Percentiles rank a stretch among this genome's conserved stretches.
Evolutionary conservation across 495 filamentous ascomycete species (phyloP).

Genomic region (Penicillium salamii): DNA sequence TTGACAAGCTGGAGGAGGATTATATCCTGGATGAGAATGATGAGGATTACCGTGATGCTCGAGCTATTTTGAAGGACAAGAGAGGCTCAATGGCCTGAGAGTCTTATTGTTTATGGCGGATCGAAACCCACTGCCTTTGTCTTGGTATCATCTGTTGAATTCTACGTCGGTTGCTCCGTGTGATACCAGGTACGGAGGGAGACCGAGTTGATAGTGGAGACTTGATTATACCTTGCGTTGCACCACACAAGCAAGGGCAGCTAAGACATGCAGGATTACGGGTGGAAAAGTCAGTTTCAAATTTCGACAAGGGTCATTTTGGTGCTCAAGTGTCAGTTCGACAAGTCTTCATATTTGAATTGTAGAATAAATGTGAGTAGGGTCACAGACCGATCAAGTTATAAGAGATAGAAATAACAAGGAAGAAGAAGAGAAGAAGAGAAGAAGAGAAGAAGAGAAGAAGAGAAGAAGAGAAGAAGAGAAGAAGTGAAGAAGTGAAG

Average conservation of each 20-base stretch:
- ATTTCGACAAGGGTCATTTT: no score
- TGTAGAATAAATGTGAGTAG: slow-evolving; percentile 2
- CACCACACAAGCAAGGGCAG: no score
- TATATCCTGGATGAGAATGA: slow-evolving; percentile 18
- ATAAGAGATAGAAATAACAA: slow-evolving; percentile 9
- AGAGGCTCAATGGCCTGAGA: slow-evolving; percentile 17
- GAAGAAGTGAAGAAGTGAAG: slow-evolving; percentile 12
- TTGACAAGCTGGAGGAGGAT: slow-evolving; percentile 20
- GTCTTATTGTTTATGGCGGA: no score
- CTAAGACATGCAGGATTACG: no score
- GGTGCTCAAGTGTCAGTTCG: no score
- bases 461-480: slow-evolving; percentile 1
- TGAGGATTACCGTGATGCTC: slow-evolving; percentile 16
- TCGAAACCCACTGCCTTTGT: no score
- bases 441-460: slow-evolving; percentile 8
- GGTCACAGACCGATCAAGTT: slow-evolving; percentile 11
- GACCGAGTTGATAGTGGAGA: no score
- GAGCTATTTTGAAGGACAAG: slow-evolving; percentile 10
- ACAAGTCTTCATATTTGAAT: slow-evolving; percentile 1
- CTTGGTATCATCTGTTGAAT: no score
- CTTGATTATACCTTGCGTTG: no score
- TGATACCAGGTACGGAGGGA: no score
- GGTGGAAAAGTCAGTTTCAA: no score
- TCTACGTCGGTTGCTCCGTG: no score
- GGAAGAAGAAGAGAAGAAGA: slow-evolving; percentile 1